A percentile compares a stretch with the other conserved stretches of the same genome.
Conservation (phyloP, 805 yeast species). For the Saccharomycopsis synnaedendra region DNA sequence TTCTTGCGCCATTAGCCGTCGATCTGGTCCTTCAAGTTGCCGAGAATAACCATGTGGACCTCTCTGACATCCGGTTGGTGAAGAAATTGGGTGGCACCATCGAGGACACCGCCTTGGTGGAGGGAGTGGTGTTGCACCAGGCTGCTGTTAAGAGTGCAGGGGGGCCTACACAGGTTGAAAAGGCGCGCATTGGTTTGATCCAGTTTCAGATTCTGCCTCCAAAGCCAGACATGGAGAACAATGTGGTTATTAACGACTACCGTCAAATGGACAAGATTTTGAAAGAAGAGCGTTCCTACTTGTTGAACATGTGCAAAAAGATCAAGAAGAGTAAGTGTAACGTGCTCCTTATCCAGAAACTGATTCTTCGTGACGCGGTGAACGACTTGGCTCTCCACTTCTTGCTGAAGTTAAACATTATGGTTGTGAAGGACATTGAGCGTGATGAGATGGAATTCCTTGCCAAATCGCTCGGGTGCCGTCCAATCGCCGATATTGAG, state of each 20-base stretch:
- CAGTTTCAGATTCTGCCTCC: constrained; percentile 97
- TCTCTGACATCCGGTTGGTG: constrained; percentile 77
- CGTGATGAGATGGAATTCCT: constrained; percentile 94
- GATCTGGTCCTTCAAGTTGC: constrained; percentile 69
- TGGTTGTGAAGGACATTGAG: constrained; percentile 89
- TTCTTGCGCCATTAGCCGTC: constrained; percentile 88
- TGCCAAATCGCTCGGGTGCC: constrained; percentile 73
- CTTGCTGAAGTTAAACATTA: constrained; percentile 79
- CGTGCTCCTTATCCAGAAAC: constrained; percentile 79
- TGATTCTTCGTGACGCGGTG: constrained; percentile 90
- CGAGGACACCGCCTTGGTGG: constrained; percentile 87
- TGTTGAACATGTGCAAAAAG: constrained; percentile 88
- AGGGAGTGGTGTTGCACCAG: constrained; percentile 91
- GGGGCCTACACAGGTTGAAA: constrained; percentile 90
- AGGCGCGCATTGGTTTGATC: constrained; percentile 79
- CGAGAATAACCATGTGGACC: constrained; percentile 46
- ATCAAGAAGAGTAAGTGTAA: constrained; percentile 96
- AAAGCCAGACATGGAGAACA: constrained; percentile 95
- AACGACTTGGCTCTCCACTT: constrained; percentile 92
- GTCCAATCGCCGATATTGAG: constrained; percentile 93
- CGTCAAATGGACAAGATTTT: constrained; percentile 98
- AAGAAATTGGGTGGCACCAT: constrained; percentile 97
- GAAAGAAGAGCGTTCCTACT: constrained; percentile 94
- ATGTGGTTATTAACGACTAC: constrained; percentile 93
- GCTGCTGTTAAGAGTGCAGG: constrained; percentile 83